Percentiles rank a stretch among this genome's conserved stretches.
Conservation (phyloP, 1,284 basidiomycete species). For the Lentinula novae-zelandiae region DNA sequence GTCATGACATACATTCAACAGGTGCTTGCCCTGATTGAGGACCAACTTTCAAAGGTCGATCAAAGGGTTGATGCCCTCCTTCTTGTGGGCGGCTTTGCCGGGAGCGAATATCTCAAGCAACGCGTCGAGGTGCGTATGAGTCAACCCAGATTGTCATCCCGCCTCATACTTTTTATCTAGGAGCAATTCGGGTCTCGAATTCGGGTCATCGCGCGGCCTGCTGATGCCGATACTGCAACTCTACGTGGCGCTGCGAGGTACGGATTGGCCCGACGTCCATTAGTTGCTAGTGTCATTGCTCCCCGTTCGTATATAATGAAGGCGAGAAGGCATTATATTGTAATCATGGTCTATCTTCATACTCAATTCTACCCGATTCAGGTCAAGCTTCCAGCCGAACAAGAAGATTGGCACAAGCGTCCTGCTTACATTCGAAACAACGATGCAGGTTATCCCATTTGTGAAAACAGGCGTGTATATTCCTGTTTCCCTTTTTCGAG, state of each 20-base stretch:
- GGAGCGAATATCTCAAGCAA: conserved; percentile 75
- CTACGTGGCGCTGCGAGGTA: conserved; percentile 79
- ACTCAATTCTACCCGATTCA: conserved; percentile 21
- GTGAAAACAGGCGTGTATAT: conserved; percentile 67
- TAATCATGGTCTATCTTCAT: conserved; percentile 3
- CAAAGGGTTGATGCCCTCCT: conserved; percentile 73
- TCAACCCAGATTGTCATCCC: conserved; percentile 3
- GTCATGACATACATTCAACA: conserved; percentile 24
- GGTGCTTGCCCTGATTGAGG: conserved; percentile 74
- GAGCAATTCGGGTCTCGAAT: conserved; percentile 62
- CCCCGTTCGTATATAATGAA: conserved; percentile 83
- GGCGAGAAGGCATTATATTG: conserved; percentile 31
- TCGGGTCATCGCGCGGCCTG: conserved; percentile 69
- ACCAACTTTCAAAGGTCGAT: conserved; percentile 61
- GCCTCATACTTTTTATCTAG: conserved; percentile 30
- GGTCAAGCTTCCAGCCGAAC: conserved; percentile 81
- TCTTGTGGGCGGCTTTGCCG: conserved; percentile 83
- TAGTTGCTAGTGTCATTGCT: conserved; percentile 75
- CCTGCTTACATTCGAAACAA: conserved; percentile 78
- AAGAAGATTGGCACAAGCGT: conserved; percentile 74
- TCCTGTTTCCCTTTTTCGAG: background rate
- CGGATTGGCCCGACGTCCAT: conserved; percentile 66
- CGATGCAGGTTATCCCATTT: conserved; percentile 69
- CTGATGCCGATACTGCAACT: conserved; percentile 81
- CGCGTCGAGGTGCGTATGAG: conserved; percentile 56